Evolutionary conservation across 202 grass and related monocot genomes (phyloP).

Genomic region (Setaria italica): DNA sequence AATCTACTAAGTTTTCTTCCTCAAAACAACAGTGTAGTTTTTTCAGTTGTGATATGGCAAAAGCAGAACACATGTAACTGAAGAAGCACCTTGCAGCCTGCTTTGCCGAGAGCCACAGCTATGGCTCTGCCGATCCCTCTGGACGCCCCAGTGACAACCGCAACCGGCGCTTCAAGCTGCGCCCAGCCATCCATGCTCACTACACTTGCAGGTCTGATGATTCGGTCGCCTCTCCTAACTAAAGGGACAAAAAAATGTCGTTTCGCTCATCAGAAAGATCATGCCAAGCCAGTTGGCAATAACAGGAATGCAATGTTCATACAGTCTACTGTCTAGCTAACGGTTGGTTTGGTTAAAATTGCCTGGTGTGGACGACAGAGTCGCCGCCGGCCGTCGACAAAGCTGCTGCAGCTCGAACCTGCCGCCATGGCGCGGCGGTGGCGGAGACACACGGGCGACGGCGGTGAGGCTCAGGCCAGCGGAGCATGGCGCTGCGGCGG

Average conservation of each 20-base stretch:
- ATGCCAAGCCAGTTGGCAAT: no score
- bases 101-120: constrained; percentile 59
- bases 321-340: no score
- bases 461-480: background rate
- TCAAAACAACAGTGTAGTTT: no score
- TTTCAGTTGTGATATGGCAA: no score
- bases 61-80: background rate
- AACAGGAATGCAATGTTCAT: no score
- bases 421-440: background rate
- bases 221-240: constrained; percentile 3
- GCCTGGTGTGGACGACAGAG: background rate
- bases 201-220: constrained; percentile 27
- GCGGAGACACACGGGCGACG: background rate
- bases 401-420: background rate
- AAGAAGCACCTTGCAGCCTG: constrained; percentile 68
- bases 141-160: constrained; percentile 67
- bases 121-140: constrained; percentile 76
- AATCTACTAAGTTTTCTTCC: no score
- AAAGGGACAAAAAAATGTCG: no score
- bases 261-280: no score
- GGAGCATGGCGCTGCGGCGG: background rate
- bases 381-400: background rate
- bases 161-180: constrained; percentile 52
- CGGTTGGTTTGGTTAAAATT: background rate
- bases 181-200: constrained; percentile 30